Evolutionary conservation across 2,329 filamentous ascomycete species (phyloP), one percentile per base, ranked within the genome.

Genomic region (Talaromyces sp.): DNA sequence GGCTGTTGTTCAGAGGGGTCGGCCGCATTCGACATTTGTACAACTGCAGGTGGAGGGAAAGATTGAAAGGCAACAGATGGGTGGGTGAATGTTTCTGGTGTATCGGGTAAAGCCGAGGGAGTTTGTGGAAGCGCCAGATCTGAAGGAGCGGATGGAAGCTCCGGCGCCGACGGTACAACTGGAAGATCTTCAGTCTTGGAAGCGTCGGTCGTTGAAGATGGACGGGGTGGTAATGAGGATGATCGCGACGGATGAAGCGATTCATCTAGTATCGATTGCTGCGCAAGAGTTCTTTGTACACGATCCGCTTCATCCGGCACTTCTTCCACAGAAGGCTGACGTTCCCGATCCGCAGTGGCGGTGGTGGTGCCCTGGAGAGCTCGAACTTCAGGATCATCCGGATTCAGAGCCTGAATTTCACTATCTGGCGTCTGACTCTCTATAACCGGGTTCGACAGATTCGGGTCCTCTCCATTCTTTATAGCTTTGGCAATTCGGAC

Each of bases 401-500:
- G 81, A 64, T 86, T 84, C n/a, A 88, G 73, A 2, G 74, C 67
- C 33, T 52, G 43, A 43, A 78, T 76, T 41, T 72, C 69, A 21
- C 73, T 68, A 19, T 77, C 77, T 43, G 81, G 78, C 19, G 74
- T 74, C 8, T 77, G 72, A 57, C 83, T 79, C 55, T 86, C 79
- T 4, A 77, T 80, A 58, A 84, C 84, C 0, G 93, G 93, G 68
- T 97, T 97, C 7, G 89, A 89, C 57, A 88, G 85, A 73, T 99
- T 99, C 2, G 94, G 94, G 69, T 99, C 92, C 63, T 89, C 87
- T 56, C 91, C 91, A 40, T 92, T 89, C 68, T 92, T 94, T 67
- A 97, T 83, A 10, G 94, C 94, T 74, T 90, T 96, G 15, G 89
- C 81, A 68, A 99, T 99, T 59, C 94, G 85, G 36, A 93, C 78